These are phyloP conservation scores for Fusarium setosum DNA, from an alignment of 2,329 filamentous ascomycete genomes.

Conservation along the genomic window DNA sequence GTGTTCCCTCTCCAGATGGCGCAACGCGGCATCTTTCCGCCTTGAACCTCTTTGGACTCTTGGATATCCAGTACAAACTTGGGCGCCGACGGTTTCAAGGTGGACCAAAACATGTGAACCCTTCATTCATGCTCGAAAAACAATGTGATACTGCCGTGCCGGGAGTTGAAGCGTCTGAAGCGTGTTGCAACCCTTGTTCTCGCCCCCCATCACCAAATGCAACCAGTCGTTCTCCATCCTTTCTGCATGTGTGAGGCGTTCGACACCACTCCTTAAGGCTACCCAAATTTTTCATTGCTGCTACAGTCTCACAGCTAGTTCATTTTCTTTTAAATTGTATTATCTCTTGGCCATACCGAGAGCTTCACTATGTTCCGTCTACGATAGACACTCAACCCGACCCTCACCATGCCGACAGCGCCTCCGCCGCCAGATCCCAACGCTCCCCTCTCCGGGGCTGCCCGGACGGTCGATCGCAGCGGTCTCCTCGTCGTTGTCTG, in stretches of 20 bases:
- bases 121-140: no score
- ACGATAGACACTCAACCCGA: background rate
- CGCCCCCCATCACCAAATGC: background rate
- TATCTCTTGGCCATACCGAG: background rate
- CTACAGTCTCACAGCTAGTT: background rate
- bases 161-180: no score
- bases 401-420: slow-evolving; percentile 4
- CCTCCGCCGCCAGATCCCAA: slow-evolving; percentile 3
- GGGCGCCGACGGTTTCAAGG: no score
- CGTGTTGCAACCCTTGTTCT: background rate
- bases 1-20: no score
- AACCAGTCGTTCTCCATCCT: background rate
- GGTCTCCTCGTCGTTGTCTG: slow-evolving; percentile 9
- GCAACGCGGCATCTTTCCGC: no score
- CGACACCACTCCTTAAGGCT: background rate
- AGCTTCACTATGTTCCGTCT: background rate
- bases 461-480: background rate
- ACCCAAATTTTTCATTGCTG: background rate
- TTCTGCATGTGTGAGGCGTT: background rate
- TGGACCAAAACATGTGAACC: no score
- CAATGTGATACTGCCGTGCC: no score
- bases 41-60: no score
- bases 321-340: background rate
- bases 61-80: no score
- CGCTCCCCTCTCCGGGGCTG: slow-evolving; percentile 19